Evolutionary conservation across 164 flowering plant genomes (phyloP), one percentile per base, ranked within the genome.

Genomic region (Stephania cephalantha): DNA sequence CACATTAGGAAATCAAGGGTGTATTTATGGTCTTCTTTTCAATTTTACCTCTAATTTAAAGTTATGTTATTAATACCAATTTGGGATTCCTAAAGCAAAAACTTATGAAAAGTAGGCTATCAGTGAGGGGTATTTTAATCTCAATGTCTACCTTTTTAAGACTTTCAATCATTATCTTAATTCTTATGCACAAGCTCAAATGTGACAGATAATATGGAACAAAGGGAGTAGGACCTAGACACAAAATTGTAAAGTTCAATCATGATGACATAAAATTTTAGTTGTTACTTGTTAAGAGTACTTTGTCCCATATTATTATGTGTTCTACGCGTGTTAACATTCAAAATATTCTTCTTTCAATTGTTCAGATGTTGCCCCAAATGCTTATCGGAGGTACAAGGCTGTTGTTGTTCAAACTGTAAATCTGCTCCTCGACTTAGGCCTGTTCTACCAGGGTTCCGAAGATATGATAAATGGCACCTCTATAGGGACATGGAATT

Each of bases 401-500:
- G 97, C 75, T 92, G 97, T 76, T 94, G 98, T 84, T 86, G 89
- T 77, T 55, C 68, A 10, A 76, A 83, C 46, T 94, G 98, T 82
- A 88, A 82, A 35, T 79, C 80, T 77, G 93, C 98, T n/a, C 83
- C 86, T 75, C 87, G 97, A 31, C 84, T 87, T 55, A 85, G 98
- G 79, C 97, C 97, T 17, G 84, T 90, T 83, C 82, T 91, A 7
- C 80, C 85, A 30, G 85, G 88, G 25, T 82, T 82, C 53, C 88
- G 88, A 50, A 89, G 98, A 87, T 94, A 94, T 79, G 44, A 89
- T 68, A 94, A 94, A 75, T 94, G 98, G 98, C 94, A 94, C 79
- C 71, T 78, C 10, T 94, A 94, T 78, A 79, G 95, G 53, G 94
- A 91, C 73, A 20, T 72, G 5, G 77, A 77, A 78, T 68, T 80